Conservation (phyloP, 176 grass and related monocot genomes). For the Musa itinerans region DNA sequence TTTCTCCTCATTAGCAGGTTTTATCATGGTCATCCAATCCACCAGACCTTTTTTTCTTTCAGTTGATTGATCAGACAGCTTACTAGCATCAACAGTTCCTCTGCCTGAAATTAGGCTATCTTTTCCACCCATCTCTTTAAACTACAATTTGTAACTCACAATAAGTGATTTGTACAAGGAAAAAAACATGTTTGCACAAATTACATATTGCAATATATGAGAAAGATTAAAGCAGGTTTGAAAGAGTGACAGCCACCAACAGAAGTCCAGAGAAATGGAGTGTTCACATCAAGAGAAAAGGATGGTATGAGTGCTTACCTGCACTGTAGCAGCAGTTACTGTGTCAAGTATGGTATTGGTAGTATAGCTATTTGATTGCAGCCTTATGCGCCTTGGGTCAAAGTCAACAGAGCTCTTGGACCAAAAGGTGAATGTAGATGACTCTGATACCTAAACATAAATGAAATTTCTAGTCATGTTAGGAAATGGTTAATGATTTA, state of each 20-base stretch:
- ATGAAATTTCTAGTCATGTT: conserved; percentile 3
- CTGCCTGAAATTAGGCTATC: conserved; percentile 46
- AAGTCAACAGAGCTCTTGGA: conserved; percentile 85
- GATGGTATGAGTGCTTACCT: conserved; percentile 30
- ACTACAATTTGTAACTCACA: conserved; percentile 16
- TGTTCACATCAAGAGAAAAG: background rate
- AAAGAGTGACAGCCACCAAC: no score
- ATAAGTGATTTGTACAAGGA: background rate
- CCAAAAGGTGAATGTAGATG: conserved; percentile 94
- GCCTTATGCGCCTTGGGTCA: conserved; percentile 82
- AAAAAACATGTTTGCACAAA: no score
- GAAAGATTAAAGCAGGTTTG: no score
- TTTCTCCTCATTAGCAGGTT: conserved; percentile 85
- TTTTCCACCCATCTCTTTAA: conserved; percentile 88
- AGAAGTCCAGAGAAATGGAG: background rate
- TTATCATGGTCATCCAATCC: conserved; percentile 87
- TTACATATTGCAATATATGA: no score
- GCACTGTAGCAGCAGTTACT: conserved; percentile 84
- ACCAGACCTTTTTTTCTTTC: conserved; percentile 77
- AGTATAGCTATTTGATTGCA: conserved; percentile 94
- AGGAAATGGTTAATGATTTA: background rate
- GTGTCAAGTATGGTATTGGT: conserved; percentile 88
- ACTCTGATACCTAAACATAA: conserved; percentile 63
- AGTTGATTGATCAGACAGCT: conserved; percentile 50
- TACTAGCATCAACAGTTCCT: conserved; percentile 46